Base-by-base conservation (phyloP, 78 protist genomes). In the Polysphondylium violaceum region DNA sequence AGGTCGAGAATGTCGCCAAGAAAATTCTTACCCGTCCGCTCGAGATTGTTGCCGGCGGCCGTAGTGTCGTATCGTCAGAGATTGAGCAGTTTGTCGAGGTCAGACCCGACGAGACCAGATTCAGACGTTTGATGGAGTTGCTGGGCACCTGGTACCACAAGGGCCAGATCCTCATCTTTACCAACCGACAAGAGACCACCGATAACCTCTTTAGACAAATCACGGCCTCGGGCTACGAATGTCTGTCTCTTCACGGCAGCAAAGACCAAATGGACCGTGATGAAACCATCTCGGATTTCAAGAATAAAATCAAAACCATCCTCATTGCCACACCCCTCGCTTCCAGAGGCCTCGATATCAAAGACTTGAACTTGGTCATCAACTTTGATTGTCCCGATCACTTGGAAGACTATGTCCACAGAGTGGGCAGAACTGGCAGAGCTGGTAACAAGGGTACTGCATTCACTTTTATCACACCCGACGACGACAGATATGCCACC, bases 311-410 rank as follows among this genome's bases (percentile, higher is more conserved):
- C 1, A 25, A 55, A 21, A 59, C 47, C n/a, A 31, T 98, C 21
- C 78, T 99, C 40, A 76, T 99, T 3, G 99, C 99, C 19, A 99
- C 99, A 12, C 81, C 96, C 8, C 87, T 99, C 33, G 99, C 99
- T 6, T 98, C 99, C 9, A 90, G 99, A n/a, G 99, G 99, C 11
- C 96, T 99, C 43, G 99, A 99, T 88, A 97, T 99, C 61, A 77
- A 74, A 41, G 89, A 55, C 5, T 92, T 98, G 25, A 59, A 63
- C n/a, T 64, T 97, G 1, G 99, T 99, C 25, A 68, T 98, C 76
- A 98, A 98, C 88, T 99, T 91, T 73, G 98, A 95, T 64, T 75
- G 65, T 17, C 99, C 99, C 0, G 93, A 96, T 72, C 99, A 98
- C 78, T 77, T 92, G 44, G 98, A 97, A 63, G 99, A 98, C 81